Conservation (phyloP, 306 rosid genomes). For the Hippophae rhamnoides region DNA sequence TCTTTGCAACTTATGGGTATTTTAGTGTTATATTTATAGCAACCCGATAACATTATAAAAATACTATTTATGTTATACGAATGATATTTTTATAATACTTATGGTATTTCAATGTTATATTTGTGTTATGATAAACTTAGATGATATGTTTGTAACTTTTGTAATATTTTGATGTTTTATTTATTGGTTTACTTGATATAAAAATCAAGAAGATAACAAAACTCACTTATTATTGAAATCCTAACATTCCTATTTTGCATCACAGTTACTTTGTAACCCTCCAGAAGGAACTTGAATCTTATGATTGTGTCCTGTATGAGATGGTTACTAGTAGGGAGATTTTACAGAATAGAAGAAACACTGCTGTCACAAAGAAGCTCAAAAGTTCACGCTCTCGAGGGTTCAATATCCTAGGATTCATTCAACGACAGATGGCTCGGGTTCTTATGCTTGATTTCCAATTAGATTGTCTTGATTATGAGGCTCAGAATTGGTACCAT, state of each 20-base stretch:
- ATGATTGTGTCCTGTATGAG: constrained; percentile 87
- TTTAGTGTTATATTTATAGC: too few relatives aligned
- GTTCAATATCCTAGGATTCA: constrained; percentile 70
- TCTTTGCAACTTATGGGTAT: too few relatives aligned
- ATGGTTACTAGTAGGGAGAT: constrained; percentile 92
- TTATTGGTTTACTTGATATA: too few relatives aligned
- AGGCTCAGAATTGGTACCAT: constrained; percentile 72
- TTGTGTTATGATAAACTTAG: too few relatives aligned
- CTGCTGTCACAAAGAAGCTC: constrained; percentile 35
- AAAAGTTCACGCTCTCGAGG: constrained; percentile 50
- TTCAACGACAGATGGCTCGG: constrained; percentile 92
- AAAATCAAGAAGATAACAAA: too few relatives aligned
- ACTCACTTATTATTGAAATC: too few relatives aligned
- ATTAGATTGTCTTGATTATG: constrained; percentile 71
- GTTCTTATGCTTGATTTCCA: constrained; percentile 77
- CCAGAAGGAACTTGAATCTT: constrained; percentile 75
- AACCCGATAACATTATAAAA: too few relatives aligned
- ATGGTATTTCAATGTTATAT: too few relatives aligned
- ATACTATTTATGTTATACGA: too few relatives aligned
- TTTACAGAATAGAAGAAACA: constrained; percentile 52
- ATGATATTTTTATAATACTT: too few relatives aligned
- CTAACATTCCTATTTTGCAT: constrained; percentile 6
- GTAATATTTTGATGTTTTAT: too few relatives aligned
- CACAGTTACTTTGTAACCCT: constrained; percentile 78
- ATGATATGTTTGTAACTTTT: too few relatives aligned